Percentiles rank a stretch among this genome's conserved stretches.
These are phyloP conservation scores for Aspergillus neotritici DNA, from an alignment of 2,329 filamentous ascomycete genomes.

Conservation along the genomic window DNA sequence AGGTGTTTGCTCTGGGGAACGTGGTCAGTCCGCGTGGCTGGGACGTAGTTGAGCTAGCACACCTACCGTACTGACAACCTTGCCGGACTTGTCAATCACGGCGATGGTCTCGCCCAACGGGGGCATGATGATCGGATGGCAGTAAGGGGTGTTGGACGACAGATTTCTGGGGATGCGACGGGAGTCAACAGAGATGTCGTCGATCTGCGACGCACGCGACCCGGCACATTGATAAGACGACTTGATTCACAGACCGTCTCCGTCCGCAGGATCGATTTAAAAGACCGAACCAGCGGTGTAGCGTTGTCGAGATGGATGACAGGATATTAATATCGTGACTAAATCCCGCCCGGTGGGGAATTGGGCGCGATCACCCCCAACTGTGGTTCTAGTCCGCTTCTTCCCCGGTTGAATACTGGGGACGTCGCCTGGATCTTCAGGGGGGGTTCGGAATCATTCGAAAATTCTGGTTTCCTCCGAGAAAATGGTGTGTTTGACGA, in stretches of 20 bases:
- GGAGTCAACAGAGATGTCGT: too few species aligned
- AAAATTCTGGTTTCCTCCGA: too few species aligned
- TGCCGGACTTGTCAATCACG: constrained; percentile 85
- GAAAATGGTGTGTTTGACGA: too few species aligned
- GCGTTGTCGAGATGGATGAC: constrained; percentile 4
- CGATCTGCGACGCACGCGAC: too few species aligned
- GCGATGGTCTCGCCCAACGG: constrained; percentile 66
- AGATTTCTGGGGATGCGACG: background rate
- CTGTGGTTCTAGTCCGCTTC: constrained; percentile 8
- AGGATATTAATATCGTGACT: constrained; percentile 13
- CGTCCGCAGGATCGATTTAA: constrained; percentile 8
- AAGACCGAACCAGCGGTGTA: constrained; percentile 21
- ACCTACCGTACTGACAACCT: constrained; percentile 81
- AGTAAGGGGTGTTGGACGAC: background rate
- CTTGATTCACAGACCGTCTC: background rate
- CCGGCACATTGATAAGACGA: constrained; percentile 1
- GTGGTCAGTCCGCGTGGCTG: constrained; percentile 16
- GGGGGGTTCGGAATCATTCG: too few species aligned
- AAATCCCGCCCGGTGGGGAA: constrained; percentile 15
- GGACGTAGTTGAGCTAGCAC: constrained; percentile 6
- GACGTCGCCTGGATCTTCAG: background rate
- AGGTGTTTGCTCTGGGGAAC: constrained; percentile 72
- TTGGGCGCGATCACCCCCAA: constrained; percentile 8
- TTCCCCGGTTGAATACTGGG: constrained; percentile 9
- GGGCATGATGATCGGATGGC: constrained; percentile 18